Base-by-base conservation (phyloP, 2,329 filamentous ascomycete species). In the Coleophoma cylindrospora region DNA sequence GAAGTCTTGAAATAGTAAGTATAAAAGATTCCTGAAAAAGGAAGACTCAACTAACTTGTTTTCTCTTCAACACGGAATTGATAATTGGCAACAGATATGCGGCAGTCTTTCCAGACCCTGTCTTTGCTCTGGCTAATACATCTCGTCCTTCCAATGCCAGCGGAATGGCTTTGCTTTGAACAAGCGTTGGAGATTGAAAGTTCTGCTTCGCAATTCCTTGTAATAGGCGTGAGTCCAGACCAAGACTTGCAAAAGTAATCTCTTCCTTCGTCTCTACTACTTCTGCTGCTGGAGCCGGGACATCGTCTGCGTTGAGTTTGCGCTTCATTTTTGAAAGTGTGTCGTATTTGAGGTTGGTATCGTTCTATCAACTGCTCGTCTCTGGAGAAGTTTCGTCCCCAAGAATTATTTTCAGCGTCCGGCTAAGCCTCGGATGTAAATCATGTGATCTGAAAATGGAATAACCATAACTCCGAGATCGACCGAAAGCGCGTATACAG, bases 61-160 rank as follows among this genome's bases (percentile, higher is more conserved):
- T 96, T 57, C 82, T 81, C 65, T 86, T 88, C 50, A 99, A 72
- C 54, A 96, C 88, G 34, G 81, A 80, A 59, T 96, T 87, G 14
- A 99, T 71, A n/a, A 96, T 79, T 1, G 94, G 94, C 40, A 99
- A 77, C 7, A 96, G 74, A 66, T 97, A 97, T 45, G 94, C 92
- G n/a, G 90, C 90, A 11, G 94, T 99, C 76, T 99, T 99, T 59
- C 94, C 94, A 4, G 91, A 96, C 12, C 94, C 94, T 5, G 94
- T 97, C 69, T 92, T 95, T 36, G 92, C 90, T 64, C 92, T 91
- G 49, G 91, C 91, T 37, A 97, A 75, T 44, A 99, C 84, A 75
- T 97, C 91, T 63, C 89, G 86, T 12, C 94, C 92, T 56, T 91
- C 83, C 15, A 97, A 75, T 19, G 89, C 90, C 36, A 96, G 72